phyloP scores from a whole-genome alignment of 202 grass and related monocot species.

The Cymbopogon flexuosus region DNA sequence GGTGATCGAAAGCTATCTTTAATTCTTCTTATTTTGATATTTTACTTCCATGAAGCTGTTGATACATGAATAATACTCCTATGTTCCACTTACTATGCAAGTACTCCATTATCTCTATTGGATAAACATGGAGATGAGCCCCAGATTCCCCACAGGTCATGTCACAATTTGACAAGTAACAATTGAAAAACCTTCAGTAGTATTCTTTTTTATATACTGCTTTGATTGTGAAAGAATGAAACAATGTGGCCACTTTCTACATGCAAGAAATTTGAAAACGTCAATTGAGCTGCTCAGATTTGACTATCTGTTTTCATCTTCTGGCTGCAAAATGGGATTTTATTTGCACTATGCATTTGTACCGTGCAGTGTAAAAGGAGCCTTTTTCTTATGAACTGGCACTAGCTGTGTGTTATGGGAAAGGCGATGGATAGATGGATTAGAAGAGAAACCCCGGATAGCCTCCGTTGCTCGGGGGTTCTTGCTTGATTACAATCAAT shows the following conservation, averaged over 20 bases:
- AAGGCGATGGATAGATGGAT: no score
- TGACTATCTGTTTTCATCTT: constrained; percentile 1
- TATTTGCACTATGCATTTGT: background rate
- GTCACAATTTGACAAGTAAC: constrained; percentile 8
- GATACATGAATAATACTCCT: background rate
- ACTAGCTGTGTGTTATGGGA: no score
- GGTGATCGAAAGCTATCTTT: constrained; percentile 42
- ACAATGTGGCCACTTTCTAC: background rate
- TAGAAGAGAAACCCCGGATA: no score
- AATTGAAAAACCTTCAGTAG: background rate
- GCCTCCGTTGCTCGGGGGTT: no score
- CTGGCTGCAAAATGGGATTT: constrained; percentile 10
- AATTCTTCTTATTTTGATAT: constrained; percentile 12
- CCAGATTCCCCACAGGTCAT: background rate
- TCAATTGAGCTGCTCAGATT: constrained; percentile 21
- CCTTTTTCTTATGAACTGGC: background rate
- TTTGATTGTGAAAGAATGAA: constrained; percentile 1
- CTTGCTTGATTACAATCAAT: no score
- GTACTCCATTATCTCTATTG: constrained; percentile 1
- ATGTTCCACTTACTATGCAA: constrained; percentile 19
- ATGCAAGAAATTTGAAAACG: constrained; percentile 4
- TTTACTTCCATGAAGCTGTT: constrained; percentile 20
- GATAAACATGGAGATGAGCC: constrained; percentile 2
- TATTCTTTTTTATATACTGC: background rate
- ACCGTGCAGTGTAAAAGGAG: background rate